Conservation (phyloP, 1,284 basidiomycete genomes). For the Malassezia vespertilionis region DNA sequence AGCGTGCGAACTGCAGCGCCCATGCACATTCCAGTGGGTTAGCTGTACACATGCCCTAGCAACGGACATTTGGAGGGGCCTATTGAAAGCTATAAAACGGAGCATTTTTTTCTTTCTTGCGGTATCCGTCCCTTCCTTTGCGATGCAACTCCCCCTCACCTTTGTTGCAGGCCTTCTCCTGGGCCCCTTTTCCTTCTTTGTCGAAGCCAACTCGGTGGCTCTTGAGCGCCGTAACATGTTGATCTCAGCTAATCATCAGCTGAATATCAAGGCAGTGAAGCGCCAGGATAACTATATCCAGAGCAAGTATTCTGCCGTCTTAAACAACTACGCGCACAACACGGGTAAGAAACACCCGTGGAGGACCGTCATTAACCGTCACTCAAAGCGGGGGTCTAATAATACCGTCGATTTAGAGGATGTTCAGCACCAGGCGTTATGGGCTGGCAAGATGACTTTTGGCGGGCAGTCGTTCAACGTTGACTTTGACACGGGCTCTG, state of each 20-base stretch:
- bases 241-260: background rate
- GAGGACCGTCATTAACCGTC: conserved; percentile 9
- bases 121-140: background rate
- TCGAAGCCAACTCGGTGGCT: background rate
- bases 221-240: background rate
- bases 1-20: no score
- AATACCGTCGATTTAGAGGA: conserved; percentile 21
- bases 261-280: background rate
- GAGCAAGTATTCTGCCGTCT: conserved; percentile 1
- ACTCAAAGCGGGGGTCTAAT: background rate
- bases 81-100: no score
- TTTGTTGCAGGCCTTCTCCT: background rate
- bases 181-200: background rate
- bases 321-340: conserved; percentile 27
- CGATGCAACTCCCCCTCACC: background rate
- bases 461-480: conserved; percentile 28
- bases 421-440: conserved; percentile 23
- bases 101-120: no score
- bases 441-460: conserved; percentile 35
- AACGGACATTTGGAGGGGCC: no score
- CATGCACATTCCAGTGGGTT: no score
- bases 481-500: conserved; percentile 44
- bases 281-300: background rate
- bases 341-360: conserved; percentile 29
- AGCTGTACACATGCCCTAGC: no score